phyloP scores from a whole-genome alignment of 1,139 yeast species.

The Magnusiomyces ingens region DNA sequence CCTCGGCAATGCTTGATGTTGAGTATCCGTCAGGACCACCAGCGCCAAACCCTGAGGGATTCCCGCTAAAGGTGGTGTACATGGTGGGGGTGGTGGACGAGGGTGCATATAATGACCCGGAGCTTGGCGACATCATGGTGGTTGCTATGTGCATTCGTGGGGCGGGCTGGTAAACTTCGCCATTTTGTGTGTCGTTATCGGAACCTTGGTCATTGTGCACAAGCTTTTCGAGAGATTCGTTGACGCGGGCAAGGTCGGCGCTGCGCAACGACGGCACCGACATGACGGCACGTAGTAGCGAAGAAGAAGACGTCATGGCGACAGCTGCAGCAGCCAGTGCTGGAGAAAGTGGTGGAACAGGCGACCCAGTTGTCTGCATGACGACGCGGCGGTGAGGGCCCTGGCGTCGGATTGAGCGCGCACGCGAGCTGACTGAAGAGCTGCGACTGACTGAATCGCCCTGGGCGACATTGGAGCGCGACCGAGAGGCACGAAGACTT shows the following conservation, averaged over 20 bases:
- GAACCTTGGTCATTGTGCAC: no score
- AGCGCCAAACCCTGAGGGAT: not conserved
- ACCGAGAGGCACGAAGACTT: no score
- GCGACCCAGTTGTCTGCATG: not conserved
- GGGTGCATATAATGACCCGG: no score
- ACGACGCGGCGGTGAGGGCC: not conserved
- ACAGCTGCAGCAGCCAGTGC: not conserved
- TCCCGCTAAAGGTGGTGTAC: not conserved
- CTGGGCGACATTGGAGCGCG: not conserved
- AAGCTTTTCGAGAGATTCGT: not conserved
- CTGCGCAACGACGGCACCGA: not conserved
- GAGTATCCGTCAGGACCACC: not conserved
- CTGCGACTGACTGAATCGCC: not conserved
- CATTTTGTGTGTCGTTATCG: not conserved
- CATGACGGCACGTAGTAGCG: not conserved
- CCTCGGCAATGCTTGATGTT: not conserved
- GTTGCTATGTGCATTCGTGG: not conserved
- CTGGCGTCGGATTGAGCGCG: not conserved
- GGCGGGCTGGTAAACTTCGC: not conserved
- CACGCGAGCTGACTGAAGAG: not conserved
- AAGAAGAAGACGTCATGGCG: not conserved
- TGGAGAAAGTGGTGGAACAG: not conserved
- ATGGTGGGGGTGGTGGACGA: no score
- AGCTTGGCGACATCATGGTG: no score
- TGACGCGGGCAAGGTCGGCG: not conserved